phyloP scores from a whole-genome alignment of 2,329 filamentous ascomycete genomes.

The Bipolaris bicolor region DNA sequence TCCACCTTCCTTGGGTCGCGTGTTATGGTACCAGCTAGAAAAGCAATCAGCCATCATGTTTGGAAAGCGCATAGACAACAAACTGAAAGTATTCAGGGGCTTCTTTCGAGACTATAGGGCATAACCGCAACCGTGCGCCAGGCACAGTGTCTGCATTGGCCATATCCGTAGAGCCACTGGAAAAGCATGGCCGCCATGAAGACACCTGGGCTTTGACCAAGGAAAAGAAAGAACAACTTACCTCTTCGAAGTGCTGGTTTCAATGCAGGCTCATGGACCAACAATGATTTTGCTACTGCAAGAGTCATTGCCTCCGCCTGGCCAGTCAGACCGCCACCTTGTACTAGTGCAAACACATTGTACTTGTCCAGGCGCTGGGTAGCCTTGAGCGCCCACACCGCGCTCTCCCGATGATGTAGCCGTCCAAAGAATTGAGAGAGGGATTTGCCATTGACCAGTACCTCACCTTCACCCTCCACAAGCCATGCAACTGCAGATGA shows the following conservation, averaged over 20 bases:
- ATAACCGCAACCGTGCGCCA: conserved; percentile 8
- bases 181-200: conserved; percentile 3
- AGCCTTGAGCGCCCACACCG: conserved; percentile 84
- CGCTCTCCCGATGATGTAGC: conserved; percentile 92
- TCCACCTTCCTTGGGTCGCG: conserved; percentile 91
- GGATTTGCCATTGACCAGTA: conserved; percentile 88
- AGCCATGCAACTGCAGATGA: conserved; percentile 84
- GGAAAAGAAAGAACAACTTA: conserved; percentile 58
- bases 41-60: conserved; percentile 51
- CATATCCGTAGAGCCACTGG: background rate
- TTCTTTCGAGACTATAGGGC: conserved; percentile 13
- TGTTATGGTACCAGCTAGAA: conserved; percentile 84
- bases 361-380: conserved; percentile 91
- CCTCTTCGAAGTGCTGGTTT: conserved; percentile 88
- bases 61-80: conserved; percentile 15
- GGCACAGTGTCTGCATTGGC: conserved; percentile 3
- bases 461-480: conserved; percentile 90
- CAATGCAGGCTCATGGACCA: conserved; percentile 89
- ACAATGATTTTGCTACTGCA: conserved; percentile 83
- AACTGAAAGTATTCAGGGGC: conserved; percentile 11
- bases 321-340: conserved; percentile 88
- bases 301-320: conserved; percentile 94
- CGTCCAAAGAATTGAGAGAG: conserved; percentile 82
- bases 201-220: conserved; percentile 1
- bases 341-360: conserved; percentile 87